These are phyloP conservation scores for Adansonia digitata DNA, from an alignment of 345 rosid genomes.

Conservation along the genomic window DNA sequence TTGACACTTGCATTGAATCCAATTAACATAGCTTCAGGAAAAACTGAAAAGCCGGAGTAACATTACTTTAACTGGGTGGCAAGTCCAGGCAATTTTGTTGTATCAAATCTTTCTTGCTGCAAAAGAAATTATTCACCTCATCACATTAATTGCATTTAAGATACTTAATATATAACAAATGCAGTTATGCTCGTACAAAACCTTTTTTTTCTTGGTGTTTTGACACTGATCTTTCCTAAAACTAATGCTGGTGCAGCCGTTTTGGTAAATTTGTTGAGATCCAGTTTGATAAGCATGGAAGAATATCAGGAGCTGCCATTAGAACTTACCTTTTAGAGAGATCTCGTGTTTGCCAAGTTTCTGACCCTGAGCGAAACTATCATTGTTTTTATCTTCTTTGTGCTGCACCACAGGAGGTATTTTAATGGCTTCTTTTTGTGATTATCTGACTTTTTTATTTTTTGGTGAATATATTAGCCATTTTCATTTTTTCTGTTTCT, in stretches of 20 bases:
- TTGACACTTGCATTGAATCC: too few relatives aligned
- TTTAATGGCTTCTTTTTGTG: constrained; percentile 3
- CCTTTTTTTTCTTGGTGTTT: too few relatives aligned
- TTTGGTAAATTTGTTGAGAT: constrained; percentile 97
- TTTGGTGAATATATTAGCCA: neutral
- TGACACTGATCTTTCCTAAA: constrained; percentile 23
- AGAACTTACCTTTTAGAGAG: constrained; percentile 93
- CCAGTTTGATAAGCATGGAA: constrained; percentile 92
- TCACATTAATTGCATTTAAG: neutral
- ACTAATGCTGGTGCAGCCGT: constrained; percentile 57
- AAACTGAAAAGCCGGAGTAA: too few relatives aligned
- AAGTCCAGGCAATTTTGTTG: neutral
- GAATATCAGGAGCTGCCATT: constrained; percentile 98
- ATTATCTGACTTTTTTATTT: constrained; percentile 1
- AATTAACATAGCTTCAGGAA: too few relatives aligned
- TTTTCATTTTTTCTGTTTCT: neutral
- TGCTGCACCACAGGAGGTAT: constrained; percentile 95
- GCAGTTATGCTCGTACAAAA: too few relatives aligned
- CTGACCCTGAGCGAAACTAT: constrained; percentile 86
- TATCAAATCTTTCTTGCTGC: constrained; percentile 1
- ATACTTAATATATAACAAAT: too few relatives aligned
- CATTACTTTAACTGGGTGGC: too few relatives aligned
- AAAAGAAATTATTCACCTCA: neutral
- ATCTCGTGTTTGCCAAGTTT: constrained; percentile 92
- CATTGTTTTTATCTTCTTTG: constrained; percentile 98